Conservation (phyloP, 2,329 filamentous ascomycete species). For the Cordyceps cateniannulata region DNA sequence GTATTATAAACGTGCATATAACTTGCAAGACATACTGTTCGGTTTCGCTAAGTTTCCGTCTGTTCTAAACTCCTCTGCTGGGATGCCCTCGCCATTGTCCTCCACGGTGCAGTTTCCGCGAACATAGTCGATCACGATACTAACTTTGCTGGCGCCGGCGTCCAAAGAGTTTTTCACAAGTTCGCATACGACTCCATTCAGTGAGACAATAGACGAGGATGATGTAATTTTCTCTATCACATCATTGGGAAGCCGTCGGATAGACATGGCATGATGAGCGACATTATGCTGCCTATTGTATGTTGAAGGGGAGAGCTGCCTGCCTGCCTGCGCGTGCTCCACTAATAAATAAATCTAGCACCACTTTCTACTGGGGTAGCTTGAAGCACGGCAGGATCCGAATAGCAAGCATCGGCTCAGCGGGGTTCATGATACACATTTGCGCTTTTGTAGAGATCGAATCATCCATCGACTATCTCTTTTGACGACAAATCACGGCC, state of each 20-base stretch:
- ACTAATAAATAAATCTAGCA: slow-evolving; percentile 8
- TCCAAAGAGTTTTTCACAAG: slow-evolving; percentile 82
- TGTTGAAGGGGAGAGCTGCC: background rate
- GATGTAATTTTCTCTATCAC: slow-evolving; percentile 78
- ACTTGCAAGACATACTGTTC: slow-evolving; percentile 51
- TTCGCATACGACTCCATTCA: slow-evolving; percentile 65
- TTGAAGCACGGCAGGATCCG: slow-evolving; percentile 6
- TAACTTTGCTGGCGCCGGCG: slow-evolving; percentile 62
- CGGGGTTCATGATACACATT: background rate
- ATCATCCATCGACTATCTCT: background rate
- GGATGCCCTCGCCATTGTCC: slow-evolving; percentile 78
- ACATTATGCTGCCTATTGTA: background rate
- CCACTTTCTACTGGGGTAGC: slow-evolving; percentile 9
- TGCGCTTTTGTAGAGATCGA: background rate
- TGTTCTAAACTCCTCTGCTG: slow-evolving; percentile 62
- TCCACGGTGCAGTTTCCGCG: slow-evolving; percentile 74
- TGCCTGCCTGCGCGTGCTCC: background rate
- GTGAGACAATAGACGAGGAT: slow-evolving; percentile 68
- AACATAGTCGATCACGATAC: slow-evolving; percentile 65
- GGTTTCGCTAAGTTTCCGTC: slow-evolving; percentile 65
- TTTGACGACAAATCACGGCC: background rate
- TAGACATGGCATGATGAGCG: slow-evolving; percentile 44
- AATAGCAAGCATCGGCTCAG: background rate
- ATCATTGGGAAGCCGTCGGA: slow-evolving; percentile 61
- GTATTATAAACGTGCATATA: background rate